Base-by-base conservation (phyloP, 208 protist species). In the Wallacemonas sp. region DNA sequence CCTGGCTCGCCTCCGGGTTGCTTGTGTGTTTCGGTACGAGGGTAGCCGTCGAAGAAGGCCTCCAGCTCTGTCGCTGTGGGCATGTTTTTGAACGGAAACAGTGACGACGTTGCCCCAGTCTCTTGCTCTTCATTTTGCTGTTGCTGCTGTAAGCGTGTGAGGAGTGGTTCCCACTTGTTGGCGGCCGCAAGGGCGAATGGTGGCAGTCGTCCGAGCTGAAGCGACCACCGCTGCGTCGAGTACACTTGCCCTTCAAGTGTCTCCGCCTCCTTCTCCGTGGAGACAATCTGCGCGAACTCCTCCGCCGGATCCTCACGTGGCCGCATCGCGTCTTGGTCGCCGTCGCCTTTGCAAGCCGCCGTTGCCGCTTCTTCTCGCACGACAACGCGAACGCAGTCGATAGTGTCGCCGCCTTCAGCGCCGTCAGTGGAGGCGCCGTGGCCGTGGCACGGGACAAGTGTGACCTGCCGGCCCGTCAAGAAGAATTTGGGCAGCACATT, bases 401-500 rank as follows among this genome's bases (percentile, higher is more conserved):
- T n/a, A 14, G 41, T n/a, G 16, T 47, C 41, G 5, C 21, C 41
- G 11, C 17, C 41, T 4, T 0, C 47, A 32, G 11, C 26, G 47
- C 5, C 47, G 47, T 19, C 41, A 47, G 4, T 17, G 19, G 17
- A 5, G 19, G 3, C 19, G 41, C 17, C 11, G 6, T 23, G 4
- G 17, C 19, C 21, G 5, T 55, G 47, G 8, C 30, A 24, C 8
- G 47, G 47, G 6, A 9, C 2, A 6, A 55, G 19, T 17, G 24
- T 26, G 24, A 17, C 47, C 24, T 24, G 47, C 11, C 72, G 72
- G 6, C 72, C 72, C 0, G 72, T 78, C 39, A 78, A 69, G 66
- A 72, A 72, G 2, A 78, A 14, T 33, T 78, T 77, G 1, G 72
- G 72, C 49, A 77, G 32, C 2, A 65, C 72, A 19, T 32, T 12